Conservation (phyloP, 768 basidiomycete species). For the Saitozyma sp. region DNA sequence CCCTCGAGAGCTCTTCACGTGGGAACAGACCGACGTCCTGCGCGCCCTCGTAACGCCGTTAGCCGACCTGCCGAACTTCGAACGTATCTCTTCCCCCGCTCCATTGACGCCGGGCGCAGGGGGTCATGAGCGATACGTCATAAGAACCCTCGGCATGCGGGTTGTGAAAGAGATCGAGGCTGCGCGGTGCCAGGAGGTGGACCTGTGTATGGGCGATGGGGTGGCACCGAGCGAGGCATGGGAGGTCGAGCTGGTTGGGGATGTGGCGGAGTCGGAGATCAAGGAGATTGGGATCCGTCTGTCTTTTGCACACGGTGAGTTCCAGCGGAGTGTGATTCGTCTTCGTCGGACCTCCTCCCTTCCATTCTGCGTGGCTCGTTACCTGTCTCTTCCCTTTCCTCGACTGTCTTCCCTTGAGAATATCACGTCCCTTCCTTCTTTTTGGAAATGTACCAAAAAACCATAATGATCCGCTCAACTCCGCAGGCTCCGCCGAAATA, state of each 20-base stretch:
- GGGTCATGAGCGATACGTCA: not conserved
- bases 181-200: not conserved
- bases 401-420: too few species aligned
- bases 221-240: not conserved
- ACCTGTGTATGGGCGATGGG: not conserved
- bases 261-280: not conserved
- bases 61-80: too few species aligned
- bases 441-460: too few species aligned
- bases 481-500: not conserved
- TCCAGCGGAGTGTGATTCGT: too few species aligned
- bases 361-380: too few species aligned
- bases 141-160: not conserved
- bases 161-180: not conserved
- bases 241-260: not conserved
- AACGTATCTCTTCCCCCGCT: too few species aligned
- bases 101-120: too few species aligned
- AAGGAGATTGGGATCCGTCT: not conserved
- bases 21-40: not conserved
- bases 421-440: too few species aligned
- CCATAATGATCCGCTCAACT: too few species aligned
- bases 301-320: not conserved
- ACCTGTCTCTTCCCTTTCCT: too few species aligned
- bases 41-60: too few species aligned
- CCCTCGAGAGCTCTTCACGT: constrained; percentile 9
- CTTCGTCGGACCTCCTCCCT: too few species aligned